These are phyloP conservation scores for Quercus lobata DNA, from an alignment of 331 rosid genomes.

Conservation along the genomic window DNA sequence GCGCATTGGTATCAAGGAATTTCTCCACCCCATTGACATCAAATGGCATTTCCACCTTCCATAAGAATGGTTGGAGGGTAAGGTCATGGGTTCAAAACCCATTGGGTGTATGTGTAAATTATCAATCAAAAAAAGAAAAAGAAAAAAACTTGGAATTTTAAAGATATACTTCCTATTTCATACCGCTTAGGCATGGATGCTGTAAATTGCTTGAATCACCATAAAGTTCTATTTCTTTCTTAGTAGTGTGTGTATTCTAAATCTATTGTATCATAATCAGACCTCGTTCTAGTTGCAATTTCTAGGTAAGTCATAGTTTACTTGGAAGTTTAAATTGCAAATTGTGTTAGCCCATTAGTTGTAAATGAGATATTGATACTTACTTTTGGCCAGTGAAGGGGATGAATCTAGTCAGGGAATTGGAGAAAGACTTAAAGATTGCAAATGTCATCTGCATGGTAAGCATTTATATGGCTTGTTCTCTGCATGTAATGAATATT, in stretches of 20 bases:
- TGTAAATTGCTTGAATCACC: conserved; percentile 9
- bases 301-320: conserved; percentile 4
- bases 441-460: conserved; percentile 99
- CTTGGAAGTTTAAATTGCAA: conserved; percentile 2
- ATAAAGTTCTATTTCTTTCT: conserved; percentile 16
- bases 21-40: not conserved
- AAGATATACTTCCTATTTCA: no score
- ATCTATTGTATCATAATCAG: not conserved
- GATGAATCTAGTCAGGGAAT: conserved; percentile 97
- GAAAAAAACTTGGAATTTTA: conserved; percentile 4
- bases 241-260: conserved; percentile 6
- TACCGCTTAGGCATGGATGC: not conserved
- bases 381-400: conserved; percentile 99
- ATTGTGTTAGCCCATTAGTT: not conserved
- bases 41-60: no score
- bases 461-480: conserved; percentile 27
- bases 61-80: no score
- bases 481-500: conserved; percentile 11
- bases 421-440: conserved; percentile 94
- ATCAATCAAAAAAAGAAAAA: no score
- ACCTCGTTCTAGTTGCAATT: conserved; percentile 3
- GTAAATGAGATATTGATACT: conserved; percentile 49
- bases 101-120: no score
- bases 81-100: no score
- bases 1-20: not conserved